Evolutionary conservation across 2,329 filamentous ascomycete genomes (phyloP), one percentile per base, ranked within the genome.

Genomic region (Parastagonospora nodorum): DNA sequence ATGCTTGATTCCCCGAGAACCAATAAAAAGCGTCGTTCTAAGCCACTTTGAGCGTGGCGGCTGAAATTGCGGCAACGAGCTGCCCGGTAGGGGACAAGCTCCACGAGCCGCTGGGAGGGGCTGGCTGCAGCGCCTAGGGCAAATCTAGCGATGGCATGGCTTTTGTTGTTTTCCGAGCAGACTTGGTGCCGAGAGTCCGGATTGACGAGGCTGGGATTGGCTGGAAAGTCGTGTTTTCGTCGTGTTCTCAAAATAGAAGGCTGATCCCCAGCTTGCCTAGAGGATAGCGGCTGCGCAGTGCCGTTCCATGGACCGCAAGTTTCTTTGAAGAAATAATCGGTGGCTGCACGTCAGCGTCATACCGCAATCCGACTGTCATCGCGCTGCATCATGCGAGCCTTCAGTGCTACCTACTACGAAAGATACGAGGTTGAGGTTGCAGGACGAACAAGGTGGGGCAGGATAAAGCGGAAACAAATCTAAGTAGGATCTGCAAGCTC

Each of bases 11-110:
- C 19, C 45, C 28, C 29, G 14, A 39, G 33, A 28, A 45, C 52
- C 41, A 47, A 56, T 60, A 36, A 47, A 40, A 50, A 45, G 48
- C 41, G 48, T 45, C 14, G 38, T 11, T 9, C 52, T 53, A 58
- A 38, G 16, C 52, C 48, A 19, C 38, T 48, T 50, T 35, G 15
- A 35, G 33, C 4, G 5, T 16, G 10, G 37, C 42, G 33, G 51
- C 45, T 55, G 39, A 50, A 50, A 42, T 33, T 16, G 43, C 28
- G 30, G 14, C 47, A 44, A 47, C 51, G 44, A 49, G 40, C 42
- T 45, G 48, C 48, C 48, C 38, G 30, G 27, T 39, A 37, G 27
- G 45, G 43, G 9, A 19, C 36, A 36, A 40, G 11, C 14, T 29
- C 12, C n/a, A 15, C 10, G 38, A 14, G 37, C 29, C 12, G 12